A percentile compares a stretch with the other conserved stretches of the same genome.
Conservation (phyloP, 148 eudicot species). For the Fallopia convolvulus region DNA sequence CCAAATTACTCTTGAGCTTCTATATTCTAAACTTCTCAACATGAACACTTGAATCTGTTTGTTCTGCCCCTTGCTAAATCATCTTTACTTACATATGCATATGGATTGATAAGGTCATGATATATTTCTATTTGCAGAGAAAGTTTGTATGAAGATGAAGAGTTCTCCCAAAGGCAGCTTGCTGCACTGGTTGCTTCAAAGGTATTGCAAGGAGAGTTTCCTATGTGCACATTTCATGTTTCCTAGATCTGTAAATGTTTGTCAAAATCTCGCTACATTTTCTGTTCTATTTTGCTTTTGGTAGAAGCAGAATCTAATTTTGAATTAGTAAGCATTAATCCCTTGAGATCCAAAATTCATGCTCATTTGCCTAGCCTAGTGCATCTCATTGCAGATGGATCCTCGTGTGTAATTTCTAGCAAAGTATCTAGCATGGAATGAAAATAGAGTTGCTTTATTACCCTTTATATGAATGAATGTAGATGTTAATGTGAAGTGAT, state of each 20-base stretch:
- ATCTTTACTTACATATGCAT: neutral
- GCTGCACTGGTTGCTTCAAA: conserved; percentile 90
- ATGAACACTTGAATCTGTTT: neutral
- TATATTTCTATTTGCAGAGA: conserved; percentile 45
- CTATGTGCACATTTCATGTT: neutral
- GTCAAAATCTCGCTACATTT: neutral
- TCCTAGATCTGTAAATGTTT: neutral
- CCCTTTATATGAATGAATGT: neutral
- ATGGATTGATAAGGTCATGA: neutral
- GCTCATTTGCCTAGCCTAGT: neutral
- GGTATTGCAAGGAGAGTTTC: conserved; percentile 27
- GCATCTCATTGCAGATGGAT: neutral
- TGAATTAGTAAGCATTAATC: neutral
- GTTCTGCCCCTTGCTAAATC: neutral
- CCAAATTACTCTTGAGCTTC: neutral
- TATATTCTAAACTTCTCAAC: neutral
- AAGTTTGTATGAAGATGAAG: conserved; percentile 94
- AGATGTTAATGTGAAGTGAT: neutral
- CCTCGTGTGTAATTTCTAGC: neutral
- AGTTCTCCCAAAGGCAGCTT: conserved; percentile 64
- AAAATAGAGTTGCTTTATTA: neutral
- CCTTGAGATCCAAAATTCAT: neutral
- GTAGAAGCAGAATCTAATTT: neutral
- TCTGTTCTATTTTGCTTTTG: neutral
- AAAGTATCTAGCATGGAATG: neutral